Evolutionary conservation across 2,329 filamentous ascomycete genomes (phyloP).

Genomic region (Ophiostoma australiae): DNA sequence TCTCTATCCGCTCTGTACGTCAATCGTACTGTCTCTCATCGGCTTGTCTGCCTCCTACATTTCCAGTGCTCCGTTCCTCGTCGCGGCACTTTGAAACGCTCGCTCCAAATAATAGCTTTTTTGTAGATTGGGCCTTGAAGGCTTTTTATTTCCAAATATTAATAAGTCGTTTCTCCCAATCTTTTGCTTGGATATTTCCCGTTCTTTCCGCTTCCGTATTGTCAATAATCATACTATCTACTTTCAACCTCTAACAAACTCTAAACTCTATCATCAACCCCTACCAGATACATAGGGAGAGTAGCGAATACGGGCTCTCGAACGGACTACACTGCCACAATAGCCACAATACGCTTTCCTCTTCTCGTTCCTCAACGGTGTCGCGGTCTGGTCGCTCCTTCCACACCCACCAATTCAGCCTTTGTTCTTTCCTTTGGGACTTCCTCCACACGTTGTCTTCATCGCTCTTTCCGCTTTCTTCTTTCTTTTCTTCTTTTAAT

Average conservation of each 20-base stretch:
- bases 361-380: neutral
- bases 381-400: slow-evolving; percentile 5
- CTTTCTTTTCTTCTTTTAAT: neutral
- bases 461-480: neutral
- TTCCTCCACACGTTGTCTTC: neutral
- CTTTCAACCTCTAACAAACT: neutral
- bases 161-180: neutral
- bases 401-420: neutral
- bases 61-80: slow-evolving; percentile 6
- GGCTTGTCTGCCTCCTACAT: neutral
- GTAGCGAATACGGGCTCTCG: neutral
- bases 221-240: neutral
- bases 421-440: neutral
- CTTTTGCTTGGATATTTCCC: neutral
- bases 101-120: neutral
- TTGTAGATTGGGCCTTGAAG: neutral
- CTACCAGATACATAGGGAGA: neutral
- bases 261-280: neutral
- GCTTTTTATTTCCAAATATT: neutral
- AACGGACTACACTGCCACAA: slow-evolving; percentile 9
- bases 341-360: neutral
- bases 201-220: slow-evolving; percentile 11
- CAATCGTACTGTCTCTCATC: neutral
- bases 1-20: neutral
- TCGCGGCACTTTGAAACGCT: slow-evolving; percentile 12